Base-by-base conservation (phyloP, 208 protist genomes). In the Zelonia costaricensis region DNA sequence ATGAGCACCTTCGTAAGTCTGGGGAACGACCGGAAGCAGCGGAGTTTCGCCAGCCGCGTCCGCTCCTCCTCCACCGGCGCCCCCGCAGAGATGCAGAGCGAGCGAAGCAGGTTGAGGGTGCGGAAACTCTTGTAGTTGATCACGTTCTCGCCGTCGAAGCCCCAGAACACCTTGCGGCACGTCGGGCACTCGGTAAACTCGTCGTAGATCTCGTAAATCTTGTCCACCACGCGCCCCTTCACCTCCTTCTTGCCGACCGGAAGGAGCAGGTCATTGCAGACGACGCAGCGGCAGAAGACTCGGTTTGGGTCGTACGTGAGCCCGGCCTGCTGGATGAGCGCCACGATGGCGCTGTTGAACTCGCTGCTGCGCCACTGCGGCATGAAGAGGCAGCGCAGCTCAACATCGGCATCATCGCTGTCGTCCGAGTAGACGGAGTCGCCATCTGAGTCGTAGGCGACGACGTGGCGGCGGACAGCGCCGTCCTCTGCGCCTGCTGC, bases 141-240 rank as follows among this genome's bases (percentile, higher is more conserved):
- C 38, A 86, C 81, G n/a, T 68, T 57, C 27, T 74, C 69, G n/a
- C 70, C 75, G 35, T 90, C 78, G 33, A 88, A 82, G 31, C 86
- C 86, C 81, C 86, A 93, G 61, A 88, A 93, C 16, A 93, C 86
- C 51, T 86, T 93, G 18, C 48, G 46, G 55, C 86, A 93, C 38
- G n/a, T 42, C 9, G 82, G 75, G 61, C 82, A 93, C 51, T 85
- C 72, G 22, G 78, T 83, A 62, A 93, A 93, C 12, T 74, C 72
- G 28, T 80, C 66, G 73, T 88, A 93, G 42, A 88, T 80, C 43
- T 59, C 64, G 63, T 73, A 90, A 3, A 93, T 78, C 46, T 62
- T 80, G 18, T 58, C 65, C 48, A 78, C 65, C 42, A 93, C 86
- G 7, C 82, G 80, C 6, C 16, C 42, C 52, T 63, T 44, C 42